phyloP scores from a whole-genome alignment of 495 filamentous ascomycete genomes.

The Platismatia glauca region DNA sequence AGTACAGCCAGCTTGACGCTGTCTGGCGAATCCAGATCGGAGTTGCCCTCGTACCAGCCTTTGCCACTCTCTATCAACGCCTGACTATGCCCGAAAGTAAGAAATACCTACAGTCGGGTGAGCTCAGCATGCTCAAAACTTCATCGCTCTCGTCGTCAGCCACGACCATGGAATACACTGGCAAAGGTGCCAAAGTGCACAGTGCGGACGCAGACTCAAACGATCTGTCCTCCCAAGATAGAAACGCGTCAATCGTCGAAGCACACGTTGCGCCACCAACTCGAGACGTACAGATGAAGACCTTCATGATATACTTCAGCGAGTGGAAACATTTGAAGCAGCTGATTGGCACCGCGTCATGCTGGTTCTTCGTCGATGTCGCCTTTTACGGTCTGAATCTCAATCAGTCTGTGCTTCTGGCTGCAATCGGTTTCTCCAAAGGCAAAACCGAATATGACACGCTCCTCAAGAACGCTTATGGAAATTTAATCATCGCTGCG shows the following conservation, averaged over 20 bases:
- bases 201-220: background rate
- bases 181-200: conserved; percentile 33
- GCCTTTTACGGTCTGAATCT: conserved; percentile 61
- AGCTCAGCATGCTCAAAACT: conserved; percentile 45
- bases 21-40: conserved; percentile 79
- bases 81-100: conserved; percentile 82
- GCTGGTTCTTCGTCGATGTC: conserved; percentile 71
- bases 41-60: conserved; percentile 69
- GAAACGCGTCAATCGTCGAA: conserved; percentile 44
- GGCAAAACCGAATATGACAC: conserved; percentile 50
- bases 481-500: conserved; percentile 64
- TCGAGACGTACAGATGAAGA: conserved; percentile 55
- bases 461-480: conserved; percentile 61
- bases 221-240: conserved; percentile 37
- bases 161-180: conserved; percentile 59
- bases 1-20: conserved; percentile 55
- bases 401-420: conserved; percentile 62
- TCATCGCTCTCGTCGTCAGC: conserved; percentile 48
- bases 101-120: conserved; percentile 40
- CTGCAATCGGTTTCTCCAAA: conserved; percentile 57
- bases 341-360: conserved; percentile 66
- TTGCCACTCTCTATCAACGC: conserved; percentile 72
- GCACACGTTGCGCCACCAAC: conserved; percentile 38
- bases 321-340: conserved; percentile 60
- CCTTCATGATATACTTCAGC: conserved; percentile 56